These are phyloP conservation scores for Teratosphaeria gauchensis DNA, from an alignment of 2,329 filamentous ascomycete genomes.

Conservation along the genomic window DNA sequence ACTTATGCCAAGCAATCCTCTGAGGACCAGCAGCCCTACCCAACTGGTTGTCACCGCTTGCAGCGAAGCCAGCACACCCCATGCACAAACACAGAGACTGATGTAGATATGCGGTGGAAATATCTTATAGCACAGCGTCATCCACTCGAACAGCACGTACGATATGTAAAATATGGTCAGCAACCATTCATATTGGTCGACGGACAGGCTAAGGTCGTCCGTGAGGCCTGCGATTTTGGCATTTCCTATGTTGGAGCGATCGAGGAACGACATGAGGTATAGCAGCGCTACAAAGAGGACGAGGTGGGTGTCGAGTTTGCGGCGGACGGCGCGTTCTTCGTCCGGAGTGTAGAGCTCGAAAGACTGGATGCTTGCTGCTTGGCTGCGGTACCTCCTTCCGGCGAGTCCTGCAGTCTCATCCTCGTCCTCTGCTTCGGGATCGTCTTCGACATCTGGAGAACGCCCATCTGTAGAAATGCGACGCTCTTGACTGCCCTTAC, in stretches of 20 bases:
- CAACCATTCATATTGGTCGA: slow-evolving; percentile 51
- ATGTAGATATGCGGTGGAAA: slow-evolving; percentile 55
- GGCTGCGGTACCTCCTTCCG: slow-evolving; percentile 9
- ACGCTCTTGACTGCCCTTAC: background rate
- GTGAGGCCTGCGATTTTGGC: slow-evolving; percentile 51
- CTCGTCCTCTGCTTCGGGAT: slow-evolving; percentile 17
- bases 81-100: slow-evolving; percentile 57
- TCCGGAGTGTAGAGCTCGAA: slow-evolving; percentile 51
- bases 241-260: slow-evolving; percentile 37
- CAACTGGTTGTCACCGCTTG: slow-evolving; percentile 44
- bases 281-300: slow-evolving; percentile 73
- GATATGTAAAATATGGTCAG: slow-evolving; percentile 55
- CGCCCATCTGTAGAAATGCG: background rate
- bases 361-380: slow-evolving; percentile 26
- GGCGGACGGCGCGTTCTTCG: slow-evolving; percentile 45
- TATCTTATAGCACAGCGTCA: slow-evolving; percentile 49
- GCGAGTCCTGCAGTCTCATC: slow-evolving; percentile 13
- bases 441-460: slow-evolving; percentile 12
- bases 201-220: slow-evolving; percentile 45
- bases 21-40: slow-evolving; percentile 52
- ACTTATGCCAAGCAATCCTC: slow-evolving; percentile 44
- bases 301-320: slow-evolving; percentile 66
- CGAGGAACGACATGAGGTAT: slow-evolving; percentile 57
- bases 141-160: slow-evolving; percentile 57
- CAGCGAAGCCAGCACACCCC: slow-evolving; percentile 69